Conservation (phyloP, 257 asterid genomes). For the Paulownia fortunei region DNA sequence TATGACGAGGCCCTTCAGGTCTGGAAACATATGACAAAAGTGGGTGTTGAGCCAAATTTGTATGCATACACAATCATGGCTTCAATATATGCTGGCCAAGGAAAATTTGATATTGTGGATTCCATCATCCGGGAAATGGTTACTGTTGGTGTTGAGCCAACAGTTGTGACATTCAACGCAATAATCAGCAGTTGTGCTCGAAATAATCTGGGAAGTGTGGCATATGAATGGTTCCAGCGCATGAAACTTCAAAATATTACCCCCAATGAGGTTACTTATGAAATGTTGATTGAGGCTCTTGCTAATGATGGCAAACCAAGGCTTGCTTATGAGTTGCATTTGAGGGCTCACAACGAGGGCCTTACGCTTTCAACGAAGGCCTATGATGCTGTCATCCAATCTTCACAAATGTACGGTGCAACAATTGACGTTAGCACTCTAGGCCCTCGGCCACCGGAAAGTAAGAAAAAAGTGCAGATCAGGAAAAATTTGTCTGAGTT, state of each 20-base stretch:
- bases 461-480: slow-evolving; percentile 49
- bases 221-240: slow-evolving; percentile 81
- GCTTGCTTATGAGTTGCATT: slow-evolving; percentile 76
- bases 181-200: slow-evolving; percentile 76
- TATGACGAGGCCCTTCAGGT: slow-evolving; percentile 83
- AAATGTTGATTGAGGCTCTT: slow-evolving; percentile 75
- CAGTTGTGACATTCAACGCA: slow-evolving; percentile 92
- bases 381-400: slow-evolving; percentile 63
- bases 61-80: slow-evolving; percentile 95
- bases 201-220: slow-evolving; percentile 52
- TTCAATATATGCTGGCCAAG: slow-evolving; percentile 70
- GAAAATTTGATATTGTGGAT: slow-evolving; percentile 62
- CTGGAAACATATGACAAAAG: slow-evolving; percentile 86
- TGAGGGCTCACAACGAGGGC: slow-evolving; percentile 69
- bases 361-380: slow-evolving; percentile 75
- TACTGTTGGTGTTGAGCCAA: slow-evolving; percentile 59
- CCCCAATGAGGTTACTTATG: slow-evolving; percentile 86
- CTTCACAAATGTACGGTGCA: slow-evolving; percentile 53
- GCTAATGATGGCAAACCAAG: slow-evolving; percentile 84
- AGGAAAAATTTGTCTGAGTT: slow-evolving; percentile 59
- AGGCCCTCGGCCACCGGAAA: slow-evolving; percentile 76
- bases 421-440: slow-evolving; percentile 54
- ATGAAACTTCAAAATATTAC: slow-evolving; percentile 56
- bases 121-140: slow-evolving; percentile 71
- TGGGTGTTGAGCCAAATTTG: slow-evolving; percentile 73